These are phyloP conservation scores for Solanum chiquidenum DNA, from an alignment of 257 asterid genomes.

Conservation along the genomic window DNA sequence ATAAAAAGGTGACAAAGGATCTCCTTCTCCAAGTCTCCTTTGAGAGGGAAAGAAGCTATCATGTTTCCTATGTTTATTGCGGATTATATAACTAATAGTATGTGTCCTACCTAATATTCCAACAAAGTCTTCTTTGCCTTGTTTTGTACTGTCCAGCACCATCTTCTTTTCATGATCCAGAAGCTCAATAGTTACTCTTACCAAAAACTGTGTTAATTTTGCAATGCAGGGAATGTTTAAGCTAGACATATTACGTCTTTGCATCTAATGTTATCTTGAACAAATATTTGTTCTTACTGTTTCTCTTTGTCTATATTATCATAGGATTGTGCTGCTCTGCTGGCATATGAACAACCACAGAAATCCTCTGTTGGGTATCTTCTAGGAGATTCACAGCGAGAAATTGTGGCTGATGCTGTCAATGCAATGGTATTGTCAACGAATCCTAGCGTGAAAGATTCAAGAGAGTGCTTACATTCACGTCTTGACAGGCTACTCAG, in stretches of 20 bases:
- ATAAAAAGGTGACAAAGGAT: not conserved
- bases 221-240: not conserved
- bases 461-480: constrained; percentile 50
- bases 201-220: not conserved
- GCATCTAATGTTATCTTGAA: not conserved
- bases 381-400: constrained; percentile 68
- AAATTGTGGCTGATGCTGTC: constrained; percentile 87
- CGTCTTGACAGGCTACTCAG: constrained; percentile 69
- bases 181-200: not conserved
- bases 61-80: not conserved
- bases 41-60: not conserved
- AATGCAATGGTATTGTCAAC: constrained; percentile 60
- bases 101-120: not conserved
- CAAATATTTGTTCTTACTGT: not conserved
- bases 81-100: not conserved
- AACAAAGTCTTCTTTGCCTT: not conserved
- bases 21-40: not conserved
- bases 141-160: not conserved
- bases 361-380: constrained; percentile 76
- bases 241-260: not conserved
- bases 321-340: constrained; percentile 88
- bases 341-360: constrained; percentile 74
- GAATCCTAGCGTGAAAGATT: constrained; percentile 42
- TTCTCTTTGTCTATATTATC: not conserved
- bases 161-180: not conserved